Conservation (phyloP, 1,139 yeast genomes). For the Wickerhamiella infanticola region DNA sequence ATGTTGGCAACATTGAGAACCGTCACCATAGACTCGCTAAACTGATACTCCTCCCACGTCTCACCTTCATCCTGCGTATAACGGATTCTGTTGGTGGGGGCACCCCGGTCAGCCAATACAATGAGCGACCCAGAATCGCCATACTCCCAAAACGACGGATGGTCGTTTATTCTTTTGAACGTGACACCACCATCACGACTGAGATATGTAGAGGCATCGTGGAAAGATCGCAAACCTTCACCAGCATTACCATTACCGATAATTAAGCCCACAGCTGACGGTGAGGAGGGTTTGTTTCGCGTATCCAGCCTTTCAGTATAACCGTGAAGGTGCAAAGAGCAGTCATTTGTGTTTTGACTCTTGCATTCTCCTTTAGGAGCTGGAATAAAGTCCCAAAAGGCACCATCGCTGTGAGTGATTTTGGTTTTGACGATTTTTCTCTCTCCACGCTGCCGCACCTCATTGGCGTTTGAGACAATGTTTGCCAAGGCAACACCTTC, state of each 20-base stretch:
- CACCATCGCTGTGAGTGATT: constrained; percentile 86
- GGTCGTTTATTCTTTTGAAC: constrained; percentile 68
- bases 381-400: constrained; percentile 56
- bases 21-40: constrained; percentile 39
- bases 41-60: constrained; percentile 54
- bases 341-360: constrained; percentile 22
- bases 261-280: constrained; percentile 77
- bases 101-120: constrained; percentile 47
- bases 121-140: constrained; percentile 90
- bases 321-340: constrained; percentile 81
- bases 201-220: constrained; percentile 52
- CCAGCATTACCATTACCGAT: constrained; percentile 91
- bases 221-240: constrained; percentile 31
- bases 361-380: constrained; percentile 63
- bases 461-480: constrained; percentile 40
- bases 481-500: constrained; percentile 79
- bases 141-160: constrained; percentile 80
- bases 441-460: constrained; percentile 27
- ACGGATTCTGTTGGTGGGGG: constrained; percentile 39
- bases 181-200: constrained; percentile 80
- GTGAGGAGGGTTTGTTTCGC: constrained; percentile 76
- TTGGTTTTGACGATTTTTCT: constrained; percentile 46
- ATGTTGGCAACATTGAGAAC: constrained; percentile 74
- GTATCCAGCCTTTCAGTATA: constrained; percentile 73
- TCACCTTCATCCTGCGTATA: constrained; percentile 73